phyloP scores from a whole-genome alignment of 176 grass and related monocot genomes.

The Alloteropsis semialata region DNA sequence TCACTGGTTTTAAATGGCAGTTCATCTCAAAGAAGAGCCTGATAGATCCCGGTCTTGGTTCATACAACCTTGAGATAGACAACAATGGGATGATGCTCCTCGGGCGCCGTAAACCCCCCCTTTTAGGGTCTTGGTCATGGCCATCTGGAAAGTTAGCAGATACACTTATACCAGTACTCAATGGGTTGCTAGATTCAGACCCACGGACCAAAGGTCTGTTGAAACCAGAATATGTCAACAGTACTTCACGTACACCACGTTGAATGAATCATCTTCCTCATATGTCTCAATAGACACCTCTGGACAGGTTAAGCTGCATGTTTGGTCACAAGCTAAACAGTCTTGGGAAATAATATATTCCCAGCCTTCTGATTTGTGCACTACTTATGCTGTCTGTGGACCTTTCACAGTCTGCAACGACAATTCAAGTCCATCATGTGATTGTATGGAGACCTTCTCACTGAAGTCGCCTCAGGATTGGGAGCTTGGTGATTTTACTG shows the following conservation, averaged over 20 bases:
- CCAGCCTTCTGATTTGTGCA: conserved; percentile 13
- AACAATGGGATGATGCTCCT: not conserved
- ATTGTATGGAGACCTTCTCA: not conserved
- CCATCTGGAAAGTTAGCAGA: not conserved
- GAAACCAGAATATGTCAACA: not conserved
- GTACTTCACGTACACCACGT: conserved; percentile 23
- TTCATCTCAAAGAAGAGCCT: conserved; percentile 30
- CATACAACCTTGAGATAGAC: conserved; percentile 21
- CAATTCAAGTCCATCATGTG: not conserved
- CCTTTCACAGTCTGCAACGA: not conserved
- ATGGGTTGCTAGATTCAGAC: not conserved
- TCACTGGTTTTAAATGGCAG: not conserved
- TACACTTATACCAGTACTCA: conserved; percentile 5
- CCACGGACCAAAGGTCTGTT: not conserved
- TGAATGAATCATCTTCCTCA: not conserved
- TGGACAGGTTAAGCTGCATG: conserved; percentile 19
- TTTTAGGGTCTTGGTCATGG: not conserved
- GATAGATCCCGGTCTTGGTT: conserved; percentile 23
- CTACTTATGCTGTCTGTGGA: not conserved
- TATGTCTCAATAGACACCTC: conserved; percentile 1
- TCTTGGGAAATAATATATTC: conserved; percentile 21
- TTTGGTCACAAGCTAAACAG: conserved; percentile 16
- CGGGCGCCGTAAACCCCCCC: not conserved
- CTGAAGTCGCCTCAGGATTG: conserved; percentile 2
- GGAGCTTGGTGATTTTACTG: conserved; percentile 22